phyloP scores from a whole-genome alignment of 2,329 filamentous ascomycete species.

The Apiospora sp. region DNA sequence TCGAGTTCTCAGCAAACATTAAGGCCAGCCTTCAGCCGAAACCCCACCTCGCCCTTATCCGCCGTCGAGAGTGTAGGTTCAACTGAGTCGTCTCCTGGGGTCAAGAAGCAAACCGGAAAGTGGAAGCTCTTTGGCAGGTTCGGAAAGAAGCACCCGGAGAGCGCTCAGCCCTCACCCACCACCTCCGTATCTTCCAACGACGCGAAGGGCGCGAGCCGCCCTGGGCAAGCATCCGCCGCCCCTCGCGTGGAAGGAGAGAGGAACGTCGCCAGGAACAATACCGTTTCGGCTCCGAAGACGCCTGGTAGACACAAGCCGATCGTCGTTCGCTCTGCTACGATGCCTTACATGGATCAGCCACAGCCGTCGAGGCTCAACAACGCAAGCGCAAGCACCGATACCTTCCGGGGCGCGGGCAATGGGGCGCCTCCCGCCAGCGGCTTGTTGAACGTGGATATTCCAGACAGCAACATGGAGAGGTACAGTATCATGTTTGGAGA shows the following conservation, averaged over 20 bases:
- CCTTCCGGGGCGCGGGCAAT: slow-evolving; percentile 11
- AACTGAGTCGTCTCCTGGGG: slow-evolving; percentile 36
- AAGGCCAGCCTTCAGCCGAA: slow-evolving; percentile 29
- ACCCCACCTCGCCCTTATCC: slow-evolving; percentile 34
- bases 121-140: slow-evolving; percentile 68
- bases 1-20: slow-evolving; percentile 27
- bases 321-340: slow-evolving; percentile 48
- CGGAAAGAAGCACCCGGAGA: slow-evolving; percentile 50
- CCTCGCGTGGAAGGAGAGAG: slow-evolving; percentile 23
- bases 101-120: slow-evolving; percentile 60
- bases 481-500: slow-evolving; percentile 94
- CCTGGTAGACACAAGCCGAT: slow-evolving; percentile 47
- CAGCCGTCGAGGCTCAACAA: slow-evolving; percentile 28
- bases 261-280: slow-evolving; percentile 46
- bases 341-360: slow-evolving; percentile 41
- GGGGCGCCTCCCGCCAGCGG: slow-evolving; percentile 33
- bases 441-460: slow-evolving; percentile 80
- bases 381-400: slow-evolving; percentile 26
- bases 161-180: slow-evolving; percentile 13
- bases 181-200: slow-evolving; percentile 34
- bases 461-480: slow-evolving; percentile 80
- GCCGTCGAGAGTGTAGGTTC: slow-evolving; percentile 34
- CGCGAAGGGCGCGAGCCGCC: slow-evolving; percentile 31
- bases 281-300: slow-evolving; percentile 40
- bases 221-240: slow-evolving; percentile 31